phyloP scores from a whole-genome alignment of 2,329 filamentous ascomycete species.

The Pezicula neosporulosa region DNA sequence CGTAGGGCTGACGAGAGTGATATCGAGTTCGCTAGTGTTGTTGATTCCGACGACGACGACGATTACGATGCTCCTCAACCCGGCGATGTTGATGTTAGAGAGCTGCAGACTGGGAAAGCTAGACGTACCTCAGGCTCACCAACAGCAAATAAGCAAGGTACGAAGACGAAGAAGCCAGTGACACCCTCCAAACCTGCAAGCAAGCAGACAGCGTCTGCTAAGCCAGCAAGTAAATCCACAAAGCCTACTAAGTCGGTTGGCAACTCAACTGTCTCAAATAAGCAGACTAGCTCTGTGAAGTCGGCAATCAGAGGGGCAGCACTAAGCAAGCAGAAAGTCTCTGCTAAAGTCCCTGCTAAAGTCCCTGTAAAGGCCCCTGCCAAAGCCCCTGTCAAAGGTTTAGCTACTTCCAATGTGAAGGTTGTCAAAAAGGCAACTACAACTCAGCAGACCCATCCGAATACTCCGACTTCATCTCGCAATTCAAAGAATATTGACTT shows the following conservation, averaged over 20 bases:
- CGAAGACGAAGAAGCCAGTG: neutral
- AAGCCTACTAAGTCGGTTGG: neutral
- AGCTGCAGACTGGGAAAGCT: constrained; percentile 5
- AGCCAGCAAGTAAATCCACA: too few relatives aligned
- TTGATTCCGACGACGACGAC: constrained; percentile 20
- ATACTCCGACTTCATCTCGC: too few relatives aligned
- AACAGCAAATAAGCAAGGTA: constrained; percentile 10
- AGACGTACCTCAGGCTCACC: neutral
- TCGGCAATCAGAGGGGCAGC: neutral
- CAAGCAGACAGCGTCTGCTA: neutral
- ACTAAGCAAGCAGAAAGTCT: neutral
- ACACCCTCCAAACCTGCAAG: neutral
- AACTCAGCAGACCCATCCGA: too few relatives aligned
- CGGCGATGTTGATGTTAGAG: constrained; percentile 13
- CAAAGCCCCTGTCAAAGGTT: neutral
- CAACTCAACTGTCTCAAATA: neutral
- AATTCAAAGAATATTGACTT: too few relatives aligned
- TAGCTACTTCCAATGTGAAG: neutral
- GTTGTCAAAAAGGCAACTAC: too few relatives aligned
- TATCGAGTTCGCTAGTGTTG: constrained; percentile 28
- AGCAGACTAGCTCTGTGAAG: neutral
- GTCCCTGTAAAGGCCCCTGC: neutral
- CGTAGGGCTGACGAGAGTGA: constrained; percentile 17
- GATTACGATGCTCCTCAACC: constrained; percentile 21
- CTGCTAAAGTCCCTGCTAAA: neutral